These are phyloP conservation scores for Kurtzmaniella quercitrusa DNA, from an alignment of 1,139 yeast genomes.

Conservation along the genomic window DNA sequence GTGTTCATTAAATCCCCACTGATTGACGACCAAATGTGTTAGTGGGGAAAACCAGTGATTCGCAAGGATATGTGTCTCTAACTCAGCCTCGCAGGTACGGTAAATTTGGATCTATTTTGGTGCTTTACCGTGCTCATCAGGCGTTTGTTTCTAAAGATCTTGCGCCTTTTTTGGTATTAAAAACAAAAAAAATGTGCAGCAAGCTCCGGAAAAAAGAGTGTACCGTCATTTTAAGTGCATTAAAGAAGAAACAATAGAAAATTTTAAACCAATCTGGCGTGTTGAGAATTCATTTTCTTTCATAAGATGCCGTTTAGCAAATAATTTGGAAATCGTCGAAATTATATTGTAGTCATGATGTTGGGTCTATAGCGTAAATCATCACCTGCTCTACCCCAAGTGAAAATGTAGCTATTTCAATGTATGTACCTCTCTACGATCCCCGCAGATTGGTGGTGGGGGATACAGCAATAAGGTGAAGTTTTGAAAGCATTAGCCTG, in stretches of 20 bases:
- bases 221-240: neutral
- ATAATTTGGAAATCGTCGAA: too few relatives aligned
- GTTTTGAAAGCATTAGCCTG: neutral
- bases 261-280: neutral
- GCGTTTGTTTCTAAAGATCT: too few relatives aligned
- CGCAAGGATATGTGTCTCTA: neutral
- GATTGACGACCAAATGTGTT: neutral
- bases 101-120: neutral
- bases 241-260: neutral
- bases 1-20: too few relatives aligned
- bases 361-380: too few relatives aligned
- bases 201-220: neutral
- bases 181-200: neutral
- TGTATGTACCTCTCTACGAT: neutral
- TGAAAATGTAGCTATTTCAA: too few relatives aligned
- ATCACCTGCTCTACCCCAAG: too few relatives aligned
- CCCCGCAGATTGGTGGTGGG: neutral
- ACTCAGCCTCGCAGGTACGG: neutral
- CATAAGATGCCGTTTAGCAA: too few relatives aligned
- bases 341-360: too few relatives aligned
- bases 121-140: neutral
- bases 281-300: neutral
- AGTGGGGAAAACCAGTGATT: neutral
- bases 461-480: neutral
- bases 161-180: too few relatives aligned